phyloP scores from a whole-genome alignment of 305 asterid genomes.

The Rubia peregrina region DNA sequence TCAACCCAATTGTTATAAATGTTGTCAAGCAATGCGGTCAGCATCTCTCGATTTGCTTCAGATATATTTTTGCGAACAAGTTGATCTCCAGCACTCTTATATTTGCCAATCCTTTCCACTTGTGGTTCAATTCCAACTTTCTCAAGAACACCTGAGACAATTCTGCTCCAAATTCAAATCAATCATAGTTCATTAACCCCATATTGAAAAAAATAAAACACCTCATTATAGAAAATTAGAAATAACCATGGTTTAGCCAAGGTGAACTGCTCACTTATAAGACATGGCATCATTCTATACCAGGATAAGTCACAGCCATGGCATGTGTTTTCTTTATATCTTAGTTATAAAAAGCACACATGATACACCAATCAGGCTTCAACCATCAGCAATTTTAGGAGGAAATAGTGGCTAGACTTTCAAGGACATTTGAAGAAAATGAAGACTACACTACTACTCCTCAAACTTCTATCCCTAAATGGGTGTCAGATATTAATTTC shows the following conservation, averaged over 20 bases:
- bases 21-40: slow-evolving; percentile 83
- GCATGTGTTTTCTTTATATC: not conserved
- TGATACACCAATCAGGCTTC: not conserved
- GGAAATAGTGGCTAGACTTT: not conserved
- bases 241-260: not conserved
- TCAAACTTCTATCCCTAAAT: not conserved
- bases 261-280: not conserved
- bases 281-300: not conserved
- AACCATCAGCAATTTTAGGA: not conserved
- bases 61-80: slow-evolving; percentile 76
- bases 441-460: not conserved
- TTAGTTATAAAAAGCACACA: not conserved
- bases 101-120: slow-evolving; percentile 89
- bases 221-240: not conserved
- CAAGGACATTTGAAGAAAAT: not conserved
- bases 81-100: slow-evolving; percentile 97
- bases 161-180: slow-evolving; percentile 14
- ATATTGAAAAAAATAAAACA: not conserved
- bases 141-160: slow-evolving; percentile 80
- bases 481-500: not conserved
- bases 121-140: slow-evolving; percentile 94
- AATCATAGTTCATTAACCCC: not conserved
- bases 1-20: slow-evolving; percentile 81
- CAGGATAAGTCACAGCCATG: slow-evolving; percentile 6
- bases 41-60: slow-evolving; percentile 87